Evolutionary conservation across 2,329 filamentous ascomycete species (phyloP), one percentile per base, ranked within the genome.

Genomic region (Trichoderma sp.): DNA sequence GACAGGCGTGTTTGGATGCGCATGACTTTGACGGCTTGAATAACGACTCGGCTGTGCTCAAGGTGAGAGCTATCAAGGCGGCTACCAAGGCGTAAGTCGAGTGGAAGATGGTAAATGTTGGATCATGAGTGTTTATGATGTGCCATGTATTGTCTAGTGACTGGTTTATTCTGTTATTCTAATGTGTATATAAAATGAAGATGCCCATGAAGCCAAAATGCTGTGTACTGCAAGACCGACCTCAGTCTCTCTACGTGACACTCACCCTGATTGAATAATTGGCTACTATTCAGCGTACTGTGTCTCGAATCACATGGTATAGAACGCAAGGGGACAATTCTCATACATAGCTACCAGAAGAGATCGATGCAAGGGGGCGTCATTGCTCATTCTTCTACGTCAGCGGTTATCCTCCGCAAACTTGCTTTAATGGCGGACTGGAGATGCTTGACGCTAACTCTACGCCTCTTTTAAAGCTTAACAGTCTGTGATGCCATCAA

Each of bases 1-100:
- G 79, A 8, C 77, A 80, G 72, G 80, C 80, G 3, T 80, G 79
- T 69, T 71, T 81, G 6, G 79, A 79, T 60, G 79, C 79, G 2
- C 78, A 81, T 63, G 75, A 80, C 68, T 79, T 74, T 56, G 56
- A 77, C 32, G 74, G 76, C 6, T 72, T 81, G 57, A 79, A 79
- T 65, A 78, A 79, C 70, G 76, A 80, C n/a, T 80, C 79, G 12
- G 78, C 79, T 1, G 76, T 80, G 14, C 34, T 81, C 47, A 78
- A 75, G 73, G 73, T 74, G 68, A 74, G 78, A 24, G 77, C 78
- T 0, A 73, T 39, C 64, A 64, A 69, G 18, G 63, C 67, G 58
- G n/a, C 30, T 28, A 3, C 15, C 3, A 53, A 53, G 21, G 47
- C 47, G 21, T 53, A 14, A 53, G 21, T 12, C 11, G 2, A 1